A percentile compares a stretch with the other conserved stretches of the same genome.
Conservation (phyloP, 306 rosid species). For the Prunus davidiana region DNA sequence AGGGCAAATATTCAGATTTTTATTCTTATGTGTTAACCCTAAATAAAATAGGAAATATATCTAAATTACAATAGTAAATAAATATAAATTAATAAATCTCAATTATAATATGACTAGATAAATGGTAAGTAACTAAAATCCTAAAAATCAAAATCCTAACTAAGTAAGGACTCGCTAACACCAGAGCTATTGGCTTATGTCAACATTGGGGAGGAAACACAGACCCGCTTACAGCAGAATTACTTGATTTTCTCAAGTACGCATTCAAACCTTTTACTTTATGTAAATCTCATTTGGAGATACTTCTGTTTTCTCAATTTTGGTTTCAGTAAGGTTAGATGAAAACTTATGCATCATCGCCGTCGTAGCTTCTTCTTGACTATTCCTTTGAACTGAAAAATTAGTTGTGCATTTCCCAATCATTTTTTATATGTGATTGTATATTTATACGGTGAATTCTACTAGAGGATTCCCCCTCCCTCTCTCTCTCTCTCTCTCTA, state of each 20-base stretch:
- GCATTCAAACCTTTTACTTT: too few species aligned
- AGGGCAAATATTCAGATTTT: too few species aligned
- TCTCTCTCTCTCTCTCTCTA: not conserved
- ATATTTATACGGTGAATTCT: not conserved
- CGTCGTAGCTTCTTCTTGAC: not conserved
- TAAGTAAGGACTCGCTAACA: too few species aligned
- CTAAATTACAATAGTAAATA: too few species aligned
- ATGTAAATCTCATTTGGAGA: not conserved
- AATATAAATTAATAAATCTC: too few species aligned
- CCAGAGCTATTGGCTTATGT: conserved; percentile 92
- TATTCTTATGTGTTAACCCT: too few species aligned
- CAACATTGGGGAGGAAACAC: conserved; percentile 86
- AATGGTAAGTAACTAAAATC: too few species aligned
- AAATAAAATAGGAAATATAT: too few species aligned
- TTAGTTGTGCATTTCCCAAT: not conserved
- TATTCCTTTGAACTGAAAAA: conserved; percentile 6
- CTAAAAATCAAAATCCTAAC: too few species aligned
- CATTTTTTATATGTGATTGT: not conserved
- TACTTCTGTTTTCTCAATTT: not conserved
- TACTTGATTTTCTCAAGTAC: too few species aligned
- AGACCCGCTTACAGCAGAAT: conserved; percentile 66
- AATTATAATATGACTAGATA: too few species aligned
- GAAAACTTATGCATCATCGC: conserved; percentile 2
- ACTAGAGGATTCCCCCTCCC: not conserved
- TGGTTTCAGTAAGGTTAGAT: not conserved